Conservation (phyloP, 805 yeast genomes). For the Lachancea thermotolerans region DNA sequence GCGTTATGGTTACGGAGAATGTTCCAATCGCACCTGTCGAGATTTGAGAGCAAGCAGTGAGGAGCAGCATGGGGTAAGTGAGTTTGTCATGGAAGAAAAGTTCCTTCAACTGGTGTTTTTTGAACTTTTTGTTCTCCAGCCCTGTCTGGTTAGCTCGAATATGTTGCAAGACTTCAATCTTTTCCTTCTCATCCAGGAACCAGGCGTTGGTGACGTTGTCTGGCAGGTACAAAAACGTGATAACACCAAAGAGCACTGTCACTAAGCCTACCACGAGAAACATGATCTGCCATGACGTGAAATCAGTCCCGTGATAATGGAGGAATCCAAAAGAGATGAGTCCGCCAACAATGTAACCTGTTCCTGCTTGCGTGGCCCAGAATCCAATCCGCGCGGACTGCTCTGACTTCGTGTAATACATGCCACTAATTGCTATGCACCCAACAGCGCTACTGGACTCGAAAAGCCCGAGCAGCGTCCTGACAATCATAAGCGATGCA, state of each 20-base stretch:
- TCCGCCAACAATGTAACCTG: constrained; percentile 41
- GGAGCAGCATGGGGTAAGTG: constrained; percentile 44
- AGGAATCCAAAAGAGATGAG: constrained; percentile 47
- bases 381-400: constrained; percentile 47
- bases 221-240: constrained; percentile 41
- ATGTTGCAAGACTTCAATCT: constrained; percentile 41
- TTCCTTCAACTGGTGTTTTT: constrained; percentile 40
- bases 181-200: constrained; percentile 37
- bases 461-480: constrained; percentile 47
- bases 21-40: constrained; percentile 48
- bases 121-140: constrained; percentile 42
- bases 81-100: constrained; percentile 39
- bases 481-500: constrained; percentile 48
- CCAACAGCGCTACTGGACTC: constrained; percentile 54
- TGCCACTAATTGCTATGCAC: constrained; percentile 49
- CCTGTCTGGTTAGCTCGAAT: constrained; percentile 47
- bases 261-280: constrained; percentile 50
- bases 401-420: constrained; percentile 53
- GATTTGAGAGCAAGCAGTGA: constrained; percentile 42
- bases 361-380: constrained; percentile 55
- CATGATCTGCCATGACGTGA: constrained; percentile 56
- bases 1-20: constrained; percentile 47
- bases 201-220: constrained; percentile 39
- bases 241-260: constrained; percentile 44
- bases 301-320: constrained; percentile 37